Conservation (phyloP, 805 yeast species). For the Cyberlindnera meyerae region DNA sequence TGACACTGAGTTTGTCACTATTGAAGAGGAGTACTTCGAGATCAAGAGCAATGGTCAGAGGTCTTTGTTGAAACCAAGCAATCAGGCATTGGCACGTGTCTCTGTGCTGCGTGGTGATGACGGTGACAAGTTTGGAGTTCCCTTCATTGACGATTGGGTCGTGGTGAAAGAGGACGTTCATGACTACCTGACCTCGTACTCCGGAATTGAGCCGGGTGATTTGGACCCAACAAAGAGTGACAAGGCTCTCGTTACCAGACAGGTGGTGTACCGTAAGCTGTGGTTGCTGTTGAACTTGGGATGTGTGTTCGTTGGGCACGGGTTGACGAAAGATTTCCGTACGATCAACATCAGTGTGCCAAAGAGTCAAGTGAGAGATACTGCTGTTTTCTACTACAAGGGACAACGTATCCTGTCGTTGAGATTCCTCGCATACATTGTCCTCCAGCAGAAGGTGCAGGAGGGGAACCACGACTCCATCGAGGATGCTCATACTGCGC, state of each 20-base stretch:
- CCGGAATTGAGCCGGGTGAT: constrained; percentile 95
- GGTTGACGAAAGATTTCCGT: constrained; percentile 84
- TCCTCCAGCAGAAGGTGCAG: constrained; percentile 74
- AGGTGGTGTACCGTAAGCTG: constrained; percentile 78
- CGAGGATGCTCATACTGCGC: constrained; percentile 90
- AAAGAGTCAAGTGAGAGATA: constrained; percentile 77
- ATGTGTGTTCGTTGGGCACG: constrained; percentile 93
- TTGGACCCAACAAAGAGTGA: constrained; percentile 63
- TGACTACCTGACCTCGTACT: constrained; percentile 83
- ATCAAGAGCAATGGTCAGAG: constrained; percentile 68
- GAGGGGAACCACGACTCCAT: constrained; percentile 94
- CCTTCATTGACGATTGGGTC: constrained; percentile 92
- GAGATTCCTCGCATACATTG: constrained; percentile 78
- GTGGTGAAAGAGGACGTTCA: constrained; percentile 65
- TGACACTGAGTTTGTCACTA: constrained; percentile 92
- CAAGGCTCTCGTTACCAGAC: constrained; percentile 69
- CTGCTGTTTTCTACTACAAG: constrained; percentile 73
- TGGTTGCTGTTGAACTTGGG: constrained; percentile 90
- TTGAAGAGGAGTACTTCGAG: constrained; percentile 76
- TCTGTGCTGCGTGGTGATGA: constrained; percentile 75
- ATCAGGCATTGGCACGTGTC: constrained; percentile 77
- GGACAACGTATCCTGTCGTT: constrained; percentile 77
- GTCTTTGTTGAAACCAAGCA: constrained; percentile 66
- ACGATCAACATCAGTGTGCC: constrained; percentile 92
- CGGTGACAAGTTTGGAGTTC: constrained; percentile 61